Evolutionary conservation across 129 eudicot species (phyloP).

Genomic region (Erigeron canadensis): DNA sequence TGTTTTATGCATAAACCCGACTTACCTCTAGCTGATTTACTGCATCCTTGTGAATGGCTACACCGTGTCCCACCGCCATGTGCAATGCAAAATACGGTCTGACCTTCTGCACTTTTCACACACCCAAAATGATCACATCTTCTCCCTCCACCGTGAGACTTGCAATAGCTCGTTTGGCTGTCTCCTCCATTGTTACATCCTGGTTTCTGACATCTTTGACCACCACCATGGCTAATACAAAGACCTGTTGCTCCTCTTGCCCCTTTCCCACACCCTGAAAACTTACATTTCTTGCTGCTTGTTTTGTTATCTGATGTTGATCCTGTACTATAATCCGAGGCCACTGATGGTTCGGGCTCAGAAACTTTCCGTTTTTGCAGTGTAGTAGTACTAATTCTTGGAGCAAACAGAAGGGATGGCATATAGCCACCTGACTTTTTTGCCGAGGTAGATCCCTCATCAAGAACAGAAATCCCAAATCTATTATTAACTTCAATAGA

Average conservation of each 20-base stretch:
- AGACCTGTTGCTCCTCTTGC: constrained; percentile 11
- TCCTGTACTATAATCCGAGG: constrained; percentile 45
- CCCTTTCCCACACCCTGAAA: constrained; percentile 37
- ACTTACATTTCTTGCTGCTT: constrained; percentile 51
- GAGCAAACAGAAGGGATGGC: constrained; percentile 73
- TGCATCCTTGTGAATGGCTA: constrained; percentile 55
- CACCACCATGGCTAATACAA: constrained; percentile 9
- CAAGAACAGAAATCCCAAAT: constrained; percentile 37
- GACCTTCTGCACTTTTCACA: constrained; percentile 34
- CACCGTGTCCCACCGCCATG: constrained; percentile 82
- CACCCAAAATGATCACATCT: background rate
- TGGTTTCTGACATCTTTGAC: constrained; percentile 59
- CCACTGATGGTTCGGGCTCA: constrained; percentile 50
- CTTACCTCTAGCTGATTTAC: constrained; percentile 73
- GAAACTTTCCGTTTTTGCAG: constrained; percentile 21
- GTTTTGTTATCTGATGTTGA: constrained; percentile 40
- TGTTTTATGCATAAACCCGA: constrained; percentile 85
- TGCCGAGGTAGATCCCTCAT: constrained; percentile 87
- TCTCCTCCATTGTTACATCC: constrained; percentile 5
- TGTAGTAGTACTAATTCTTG: constrained; percentile 38
- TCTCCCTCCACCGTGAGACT: constrained; percentile 2
- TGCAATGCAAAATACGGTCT: constrained; percentile 66
- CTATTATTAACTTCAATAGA: constrained; percentile 25
- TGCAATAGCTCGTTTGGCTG: background rate
- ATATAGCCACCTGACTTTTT: constrained; percentile 86